A percentile compares a stretch with the other conserved stretches of the same genome.
These are phyloP conservation scores for Omphalea diandra DNA, from an alignment of 441 rosid species.

Conservation along the genomic window DNA sequence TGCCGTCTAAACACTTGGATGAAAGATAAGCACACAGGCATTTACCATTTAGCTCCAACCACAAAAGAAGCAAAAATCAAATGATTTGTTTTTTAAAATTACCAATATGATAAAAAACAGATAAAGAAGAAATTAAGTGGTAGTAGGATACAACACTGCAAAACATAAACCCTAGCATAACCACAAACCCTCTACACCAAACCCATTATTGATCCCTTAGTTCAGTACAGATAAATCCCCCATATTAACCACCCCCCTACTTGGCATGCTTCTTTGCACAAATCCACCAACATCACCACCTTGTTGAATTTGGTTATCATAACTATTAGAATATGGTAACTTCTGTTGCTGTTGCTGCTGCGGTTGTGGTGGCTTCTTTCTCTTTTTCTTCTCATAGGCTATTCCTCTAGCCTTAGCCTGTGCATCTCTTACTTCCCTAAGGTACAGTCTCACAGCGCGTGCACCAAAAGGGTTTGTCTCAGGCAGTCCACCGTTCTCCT, in stretches of 20 bases:
- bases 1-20: too few species aligned
- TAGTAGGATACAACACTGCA: not conserved
- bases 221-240: slow-evolving; percentile 20
- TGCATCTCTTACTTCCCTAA: slow-evolving; percentile 36
- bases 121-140: not conserved
- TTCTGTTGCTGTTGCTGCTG: slow-evolving; percentile 16
- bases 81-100: not conserved
- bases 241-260: slow-evolving; percentile 10
- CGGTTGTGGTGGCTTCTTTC: slow-evolving; percentile 31
- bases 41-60: not conserved
- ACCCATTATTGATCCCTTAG: not conserved
- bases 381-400: slow-evolving; percentile 35
- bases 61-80: not conserved
- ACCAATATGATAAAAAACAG: not conserved
- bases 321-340: not conserved
- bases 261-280: not conserved
- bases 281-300: slow-evolving; percentile 8
- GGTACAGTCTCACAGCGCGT: slow-evolving; percentile 34
- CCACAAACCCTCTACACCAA: not conserved
- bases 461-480: slow-evolving; percentile 39
- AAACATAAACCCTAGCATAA: slow-evolving; percentile 15
- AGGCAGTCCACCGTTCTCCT: slow-evolving; percentile 39
- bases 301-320: not conserved
- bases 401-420: slow-evolving; percentile 41
- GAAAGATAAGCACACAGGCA: not conserved